Base-by-base conservation (phyloP, 176 grass and related monocot species). In the Thinopyrum elongatum region DNA sequence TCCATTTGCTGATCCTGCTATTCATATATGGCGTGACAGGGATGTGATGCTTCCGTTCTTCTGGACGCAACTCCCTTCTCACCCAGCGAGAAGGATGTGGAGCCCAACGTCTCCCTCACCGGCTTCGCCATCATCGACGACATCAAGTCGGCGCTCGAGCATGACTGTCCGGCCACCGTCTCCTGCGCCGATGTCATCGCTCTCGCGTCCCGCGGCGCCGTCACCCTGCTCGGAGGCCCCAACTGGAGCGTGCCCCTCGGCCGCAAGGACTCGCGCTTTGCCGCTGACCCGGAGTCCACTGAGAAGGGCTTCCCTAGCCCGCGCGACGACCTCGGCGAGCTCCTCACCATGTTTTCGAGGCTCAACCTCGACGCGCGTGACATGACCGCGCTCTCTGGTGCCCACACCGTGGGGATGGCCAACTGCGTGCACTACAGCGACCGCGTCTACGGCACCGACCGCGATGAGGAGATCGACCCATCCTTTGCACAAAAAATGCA, bases 131-230 rank as follows among this genome's bases (percentile, higher is more conserved):
- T 93, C 23, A 82, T 95, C 84, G 89, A 95, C 47, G 39, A 87
- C n/a, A 93, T 91, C 85, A 95, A 95, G 77, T 42, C 65, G 12
- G 59, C 35, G 5, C 80, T 93, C 21, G 94, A 95, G 86, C 77
- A 6, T 1, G 47, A 25, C 38, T 95, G 93, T 64, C 90, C 88
- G 0, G 83, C 79, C 6, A 70, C 87, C 12, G 86, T 95, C 57
- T 95, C 93, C 21, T 95, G 93, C 29, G 74, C 90, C 2, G 93
- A 95, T 35, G 71, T 87, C 9, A 41, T 95, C n/a, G 76, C 88
- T 0, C 83, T 93, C 15, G 89, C 94, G 9, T 62, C 94, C 4
- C 82, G 81, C 34, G 94, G 93, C 51, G 92, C 94, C 28, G 91
- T 95, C 26, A 25, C 53, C 19, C 6, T 88, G 57, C 85, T 93